phyloP scores from a whole-genome alignment of 768 basidiomycete species.

The Russula abietina region DNA sequence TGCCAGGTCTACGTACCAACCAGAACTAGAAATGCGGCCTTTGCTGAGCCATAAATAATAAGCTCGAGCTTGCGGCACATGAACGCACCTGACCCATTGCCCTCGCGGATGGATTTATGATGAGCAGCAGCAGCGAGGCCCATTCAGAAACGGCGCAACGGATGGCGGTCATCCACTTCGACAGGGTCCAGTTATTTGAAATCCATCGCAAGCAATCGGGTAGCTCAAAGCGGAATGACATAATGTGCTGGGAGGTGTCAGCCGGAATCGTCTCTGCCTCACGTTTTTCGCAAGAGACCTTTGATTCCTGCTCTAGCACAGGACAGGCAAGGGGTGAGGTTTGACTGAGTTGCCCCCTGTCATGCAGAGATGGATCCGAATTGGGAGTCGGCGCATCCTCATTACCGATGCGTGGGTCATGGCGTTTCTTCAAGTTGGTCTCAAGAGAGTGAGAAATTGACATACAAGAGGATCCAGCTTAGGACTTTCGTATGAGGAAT shows the following conservation, averaged over 20 bases:
- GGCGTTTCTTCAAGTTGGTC: slow-evolving; percentile 1
- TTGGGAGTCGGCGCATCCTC: slow-evolving; percentile 19
- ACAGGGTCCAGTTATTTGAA: slow-evolving; percentile 48
- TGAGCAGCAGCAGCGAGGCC: slow-evolving; percentile 52
- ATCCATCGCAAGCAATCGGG: slow-evolving; percentile 48
- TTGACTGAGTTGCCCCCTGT: slow-evolving; percentile 4
- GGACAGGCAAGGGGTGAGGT: slow-evolving; percentile 3
- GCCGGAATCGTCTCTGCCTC: slow-evolving; percentile 1
- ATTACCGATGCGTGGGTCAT: slow-evolving; percentile 31
- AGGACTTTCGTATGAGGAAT: not conserved
- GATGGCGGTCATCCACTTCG: slow-evolving; percentile 56
- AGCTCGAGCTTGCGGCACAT: not conserved
- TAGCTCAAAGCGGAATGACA: slow-evolving; percentile 12
- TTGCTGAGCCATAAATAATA: slow-evolving; percentile 27
- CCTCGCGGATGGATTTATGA: slow-evolving; percentile 44
- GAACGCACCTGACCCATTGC: slow-evolving; percentile 53
- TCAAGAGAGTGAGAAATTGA: slow-evolving; percentile 1
- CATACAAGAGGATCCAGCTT: not conserved
- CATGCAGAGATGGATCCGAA: not conserved
- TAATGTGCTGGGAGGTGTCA: not conserved
- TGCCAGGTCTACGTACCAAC: slow-evolving; percentile 39
- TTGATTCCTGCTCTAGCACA: not conserved
- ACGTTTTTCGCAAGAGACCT: not conserved
- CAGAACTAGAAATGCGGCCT: slow-evolving; percentile 63
- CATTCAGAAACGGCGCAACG: slow-evolving; percentile 59